Evolutionary conservation across 257 asterid genomes (phyloP), one percentile per base, ranked within the genome.

Genomic region (Jacaranda copaia): DNA sequence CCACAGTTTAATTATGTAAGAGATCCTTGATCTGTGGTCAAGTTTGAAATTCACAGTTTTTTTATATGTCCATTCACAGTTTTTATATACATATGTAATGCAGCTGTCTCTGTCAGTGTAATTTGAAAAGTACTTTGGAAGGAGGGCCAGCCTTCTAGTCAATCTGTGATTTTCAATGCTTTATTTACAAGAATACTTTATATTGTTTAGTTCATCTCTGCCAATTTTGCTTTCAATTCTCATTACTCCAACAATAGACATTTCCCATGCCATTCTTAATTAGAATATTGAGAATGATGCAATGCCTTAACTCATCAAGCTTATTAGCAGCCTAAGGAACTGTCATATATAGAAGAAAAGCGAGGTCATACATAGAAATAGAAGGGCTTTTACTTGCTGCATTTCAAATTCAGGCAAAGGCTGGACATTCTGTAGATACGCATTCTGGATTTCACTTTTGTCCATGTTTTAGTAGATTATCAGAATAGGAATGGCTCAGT

Each of bases 401-500:
- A 57, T 57, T 57, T 46, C 39, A 19, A 40, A 66, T 60, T 16
- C 66, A 42, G 39, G 52, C 51, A 15, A 7, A 43, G 14, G 25
- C 42, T 64, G 15, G 4, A 39, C 10, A n/a, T 11, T 40, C 62
- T 32, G 48, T 35, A n/a, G 70, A 25, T 63, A 38, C 14, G 55
- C 51, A 74, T 62, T 57, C 13, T 18, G 55, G 14, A 57, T 5
- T 60, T 25, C 32, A 25, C 32, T 25, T 25, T 25, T 25, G 32
- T 25, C 32, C 32, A 25, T 0, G 32, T 25, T 25, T 25, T 16
- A 39, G 20, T 53, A 35, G 32, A 13, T 12, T 39, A 51, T 62
- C 49, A 19, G 19, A 49, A 35, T 5, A 52, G 42, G 40, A 66
- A 82, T 83, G 86, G 86, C 86, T 52, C 77, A 75, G 40, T 58